Base-by-base conservation (phyloP, 2,329 filamentous ascomycete genomes). In the Biscogniauxia mediterranea region DNA sequence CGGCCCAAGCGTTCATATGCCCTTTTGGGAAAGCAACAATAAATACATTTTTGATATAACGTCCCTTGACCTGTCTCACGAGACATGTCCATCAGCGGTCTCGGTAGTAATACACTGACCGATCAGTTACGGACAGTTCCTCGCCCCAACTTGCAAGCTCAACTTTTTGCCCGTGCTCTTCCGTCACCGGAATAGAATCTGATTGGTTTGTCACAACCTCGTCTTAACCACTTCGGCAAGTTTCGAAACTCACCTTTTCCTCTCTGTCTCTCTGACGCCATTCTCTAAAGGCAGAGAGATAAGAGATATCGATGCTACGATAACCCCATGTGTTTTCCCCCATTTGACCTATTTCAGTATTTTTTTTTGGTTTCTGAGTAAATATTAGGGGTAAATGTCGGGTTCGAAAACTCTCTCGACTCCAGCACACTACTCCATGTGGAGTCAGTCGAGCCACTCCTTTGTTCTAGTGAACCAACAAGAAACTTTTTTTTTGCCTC, bases 391-490 rank as follows among this genome's bases (percentile, higher is more conserved):
- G 3, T 32, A 32, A 32, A 32, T 32, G 6, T n/a, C 11, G 13
- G 38, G 5, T 46, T 46, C 11, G 7, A 46, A 46, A n/a, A 46
- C 17, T 46, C 13, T 46, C 38, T 46, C 17, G 17, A n/a, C 38
- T 46, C 38, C 17, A 2, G 17, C 17, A 17, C 3, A 46, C 38
- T 46, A 46, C 15, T 17, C 21, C 46, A 54, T 46, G 55, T 65
- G 67, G 68, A 70, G 66, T 65, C 59, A 26, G 49, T 52, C 50
- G 54, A 57, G 6, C 57, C 56, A n/a, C 26, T 5, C 38, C 59
- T 63, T 66, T 62, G 62, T 66, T 61, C 63, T 64, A 63, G 62
- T 25, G 59, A 66, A 69, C 57, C 56, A 63, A 65, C 57, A 49
- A 56, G 55, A 60, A 46, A 55, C 62, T 66, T 64, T 58, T 59